Evolutionary conservation across 176 grass and related monocot species (phyloP), one percentile per base, ranked within the genome.

Genomic region (Oryza longistaminata): DNA sequence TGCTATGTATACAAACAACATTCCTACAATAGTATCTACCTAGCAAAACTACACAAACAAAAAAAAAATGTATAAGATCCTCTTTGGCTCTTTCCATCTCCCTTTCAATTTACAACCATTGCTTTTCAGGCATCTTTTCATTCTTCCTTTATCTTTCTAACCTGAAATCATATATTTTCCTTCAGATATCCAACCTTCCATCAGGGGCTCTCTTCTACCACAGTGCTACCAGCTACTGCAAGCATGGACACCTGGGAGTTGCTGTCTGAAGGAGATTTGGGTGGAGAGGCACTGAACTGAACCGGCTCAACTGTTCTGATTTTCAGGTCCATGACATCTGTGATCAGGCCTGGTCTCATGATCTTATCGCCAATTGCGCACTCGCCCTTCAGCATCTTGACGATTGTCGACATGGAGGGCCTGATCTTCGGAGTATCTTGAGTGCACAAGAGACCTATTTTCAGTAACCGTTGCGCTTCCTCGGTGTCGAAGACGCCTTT

Each of bases 321-420:
- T 90, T 95, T 93, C 7, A 95, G 85, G 65, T 95, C 91, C 91
- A 92, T 98, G 74, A 95, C 88, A 17, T 98, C 95, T 74, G 95
- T 82, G 81, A 98, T 95, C 60, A 97, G 68, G 67, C 93, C 91
- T 3, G 95, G 93, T 81, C 92, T 95, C 69, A 58, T 95, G 84
- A 98, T 93, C 85, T 75, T 75, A 76, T 80, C 82, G 12, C 70
- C 22, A 31, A 88, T 64, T 11, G 73, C 6, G 34, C 58, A 86
- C 39, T 90, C 76, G 3, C 91, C 89, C 9, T 73, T 90, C 17
- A 97, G 74, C 93, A 92, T 91, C 83, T 81, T 82, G 9, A 88
- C 73, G 2, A 85, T 87, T 15, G 37, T 82, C 5, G 95, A 90
- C 91, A 97, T 97, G 42, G 92, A 46, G n/a, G 93, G 95, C 60